Base-by-base conservation (phyloP, 352 stramenopile species). In the Peronospora tabacina region DNA sequence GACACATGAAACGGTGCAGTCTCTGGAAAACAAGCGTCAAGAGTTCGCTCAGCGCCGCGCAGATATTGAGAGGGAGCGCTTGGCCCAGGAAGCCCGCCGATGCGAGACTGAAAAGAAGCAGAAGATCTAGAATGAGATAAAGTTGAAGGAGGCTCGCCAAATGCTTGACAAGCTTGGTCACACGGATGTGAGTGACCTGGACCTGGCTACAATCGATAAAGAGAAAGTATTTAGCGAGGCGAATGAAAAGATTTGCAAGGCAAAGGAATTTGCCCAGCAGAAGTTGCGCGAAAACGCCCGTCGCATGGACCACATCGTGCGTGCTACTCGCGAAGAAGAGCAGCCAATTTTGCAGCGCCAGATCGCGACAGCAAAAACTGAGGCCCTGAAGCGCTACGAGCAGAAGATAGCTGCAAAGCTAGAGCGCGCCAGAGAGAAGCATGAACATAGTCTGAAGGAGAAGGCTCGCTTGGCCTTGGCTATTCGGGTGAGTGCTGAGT, bases 241-340 rank as follows among this genome's bases (percentile, higher is more conserved):
- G 17, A 94, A 95, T 60, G 90, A 98, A 44, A 97, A 97, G 66
- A 75, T 86, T 2, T 75, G 91, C 44, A 97, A 97, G 63, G 93
- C 96, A 56, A 96, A 97, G 63, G 89, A 98, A 44, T 87, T 96
- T 28, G 90, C 92, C 0, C 94, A 97, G 67, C 76, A 90, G 36
- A 97, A 97, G 68, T 66, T 97, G 7, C 82, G 80, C 22, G 91
- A 98, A 55, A 84, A 82, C 43, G 91, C 90, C 2, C 95, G 95
- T 49, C 80, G 88, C 17, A 71, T 99, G 7, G 94, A 99, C 71
- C 98, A 98, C 69, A 87, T 97, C 49, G 90, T 97, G 19, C 87
- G 95, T 57, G 95, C 96, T 12, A 93, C 97, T n/a, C 87, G 95
- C 45, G 96, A 98, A 50, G 94, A 97, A 53, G 94, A 98, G 56